phyloP scores from a whole-genome alignment of 139 green algal genomes.

The Closterium sp. region DNA sequence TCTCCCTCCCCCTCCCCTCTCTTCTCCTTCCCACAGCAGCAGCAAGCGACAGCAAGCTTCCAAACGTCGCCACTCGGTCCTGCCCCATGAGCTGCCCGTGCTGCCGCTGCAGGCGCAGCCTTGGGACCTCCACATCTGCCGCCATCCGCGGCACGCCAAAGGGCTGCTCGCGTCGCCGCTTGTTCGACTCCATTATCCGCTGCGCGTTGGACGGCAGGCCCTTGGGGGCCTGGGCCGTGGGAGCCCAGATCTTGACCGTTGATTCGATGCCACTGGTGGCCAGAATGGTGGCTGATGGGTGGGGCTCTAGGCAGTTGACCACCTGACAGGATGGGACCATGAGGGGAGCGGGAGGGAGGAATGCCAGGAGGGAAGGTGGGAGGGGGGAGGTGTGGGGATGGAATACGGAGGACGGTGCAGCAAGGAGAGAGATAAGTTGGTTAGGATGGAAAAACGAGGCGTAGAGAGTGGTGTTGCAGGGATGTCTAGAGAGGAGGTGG shows the following conservation, averaged over 20 bases:
- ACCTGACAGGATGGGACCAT: neutral
- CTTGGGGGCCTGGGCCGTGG: neutral
- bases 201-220: neutral
- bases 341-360: neutral
- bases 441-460: neutral
- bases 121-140: neutral
- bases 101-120: constrained; percentile 1
- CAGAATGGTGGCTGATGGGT: constrained; percentile 41
- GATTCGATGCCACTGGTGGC: constrained; percentile 53
- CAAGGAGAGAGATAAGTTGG: neutral
- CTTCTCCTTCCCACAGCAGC: neutral
- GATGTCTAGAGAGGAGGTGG: too few relatives aligned
- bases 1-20: neutral
- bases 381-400: neutral
- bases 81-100: neutral
- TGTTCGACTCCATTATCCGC: neutral
- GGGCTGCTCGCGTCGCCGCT: constrained; percentile 3
- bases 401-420: neutral
- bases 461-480: neutral
- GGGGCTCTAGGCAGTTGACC: constrained; percentile 54
- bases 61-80: neutral
- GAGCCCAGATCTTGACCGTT: constrained; percentile 50
- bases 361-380: neutral
- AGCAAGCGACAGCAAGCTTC: neutral
- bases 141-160: neutral